Conservation (phyloP, 129 eudicot genomes). For the Artemisia annua region DNA sequence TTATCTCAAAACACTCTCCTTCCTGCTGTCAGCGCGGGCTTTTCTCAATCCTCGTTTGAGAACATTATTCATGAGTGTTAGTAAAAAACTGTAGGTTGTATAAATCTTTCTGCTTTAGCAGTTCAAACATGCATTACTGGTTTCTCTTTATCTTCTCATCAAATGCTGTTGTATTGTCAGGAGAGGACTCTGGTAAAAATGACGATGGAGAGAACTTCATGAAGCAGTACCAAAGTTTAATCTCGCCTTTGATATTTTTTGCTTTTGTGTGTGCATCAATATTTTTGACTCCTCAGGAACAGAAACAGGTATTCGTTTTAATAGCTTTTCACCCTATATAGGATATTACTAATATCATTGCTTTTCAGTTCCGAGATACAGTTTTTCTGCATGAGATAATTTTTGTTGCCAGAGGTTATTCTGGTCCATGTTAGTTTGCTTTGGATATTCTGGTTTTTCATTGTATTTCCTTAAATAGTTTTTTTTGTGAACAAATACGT, state of each 20-base stretch:
- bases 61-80: background rate
- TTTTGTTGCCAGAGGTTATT: too few species aligned
- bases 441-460: background rate
- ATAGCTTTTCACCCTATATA: background rate
- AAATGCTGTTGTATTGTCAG: conserved; percentile 30
- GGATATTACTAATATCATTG: background rate
- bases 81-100: background rate
- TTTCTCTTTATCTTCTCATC: conserved; percentile 1
- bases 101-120: background rate
- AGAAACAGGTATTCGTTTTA: conserved; percentile 46
- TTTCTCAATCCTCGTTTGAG: background rate
- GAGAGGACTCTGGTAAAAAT: conserved; percentile 44
- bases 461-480: too few species aligned
- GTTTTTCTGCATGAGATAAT: too few species aligned
- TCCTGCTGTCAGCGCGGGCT: background rate
- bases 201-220: conserved; percentile 49
- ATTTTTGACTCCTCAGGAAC: conserved; percentile 38
- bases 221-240: conserved; percentile 36
- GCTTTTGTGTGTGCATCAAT: conserved; percentile 49
- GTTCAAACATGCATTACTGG: background rate
- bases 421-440: background rate
- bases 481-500: too few species aligned
- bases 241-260: conserved; percentile 43
- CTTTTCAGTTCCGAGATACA: background rate
- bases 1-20: background rate